Evolutionary conservation across 208 protist genomes (phyloP), one percentile per base, ranked within the genome.

Genomic region (Trypanosoma cruzi): DNA sequence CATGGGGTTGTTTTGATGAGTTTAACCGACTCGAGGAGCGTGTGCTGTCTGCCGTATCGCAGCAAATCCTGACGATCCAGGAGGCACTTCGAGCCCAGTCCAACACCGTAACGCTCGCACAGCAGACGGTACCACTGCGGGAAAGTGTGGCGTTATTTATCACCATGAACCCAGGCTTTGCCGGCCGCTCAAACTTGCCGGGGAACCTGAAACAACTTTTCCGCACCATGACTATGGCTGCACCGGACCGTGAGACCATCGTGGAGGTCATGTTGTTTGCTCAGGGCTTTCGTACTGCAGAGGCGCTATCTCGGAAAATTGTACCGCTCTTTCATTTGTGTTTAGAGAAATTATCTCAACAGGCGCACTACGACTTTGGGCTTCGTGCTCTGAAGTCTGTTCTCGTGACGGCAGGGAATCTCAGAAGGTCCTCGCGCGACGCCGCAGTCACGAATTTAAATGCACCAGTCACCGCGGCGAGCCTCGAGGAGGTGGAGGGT

Each of bases 1-100:
- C 99, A 40, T 99, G 99, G 98, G 99, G 99, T 68, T 99, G 99
- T 87, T 99, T 99, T 79, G 99, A 99, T 85, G 99, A 99, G 88
- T 99, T 99, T 85, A 99, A 99, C 79, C 94, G 99, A 49, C 89
- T 99, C 0, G 97, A 99, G 72, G 99, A 99, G 86, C 88, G 97
- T 64, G 99, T 99, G 64, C 85, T 99, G 26, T 99, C 98, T 14
- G 99, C 99, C 14, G 98, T 99, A 16, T 99, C 99, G 42, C 98
- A 99, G 79, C 98, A 99, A 78, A 99, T 99, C 61, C 97, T 99
- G 73, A 89, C 89, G 37, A 99, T 99, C 54, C 99, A 99, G 79
- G 80, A 94, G 20, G 85, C 92, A 0, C 82, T 99, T 26, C 76
- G 85, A 31, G 73, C 68, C 4, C 75, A 76, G 32, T 73, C 63